These are phyloP conservation scores for Angomonas deanei DNA, from an alignment of 208 protist species.

Conservation along the genomic window DNA sequence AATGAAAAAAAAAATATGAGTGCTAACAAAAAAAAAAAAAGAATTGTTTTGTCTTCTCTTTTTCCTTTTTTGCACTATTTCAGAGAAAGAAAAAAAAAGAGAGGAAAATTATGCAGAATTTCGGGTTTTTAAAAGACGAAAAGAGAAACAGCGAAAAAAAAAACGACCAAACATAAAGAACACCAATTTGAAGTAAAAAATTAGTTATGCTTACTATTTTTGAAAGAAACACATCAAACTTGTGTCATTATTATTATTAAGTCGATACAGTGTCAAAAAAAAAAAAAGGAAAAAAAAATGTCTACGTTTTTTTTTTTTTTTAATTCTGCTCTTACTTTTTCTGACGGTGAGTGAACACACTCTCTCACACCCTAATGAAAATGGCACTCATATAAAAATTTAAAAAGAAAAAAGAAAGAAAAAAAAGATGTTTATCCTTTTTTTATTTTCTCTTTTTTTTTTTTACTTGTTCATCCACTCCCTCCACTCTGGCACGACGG, in stretches of 20 bases:
- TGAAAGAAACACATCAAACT: neutral
- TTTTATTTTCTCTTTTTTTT: conserved; percentile 10
- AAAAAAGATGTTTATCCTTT: conserved; percentile 8
- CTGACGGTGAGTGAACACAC: no score
- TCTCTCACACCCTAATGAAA: no score
- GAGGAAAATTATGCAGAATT: neutral
- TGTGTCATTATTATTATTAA: neutral
- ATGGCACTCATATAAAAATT: neutral
- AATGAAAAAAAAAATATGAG: conserved; percentile 5
- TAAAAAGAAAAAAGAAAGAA: conserved; percentile 10
- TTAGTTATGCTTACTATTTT: neutral
- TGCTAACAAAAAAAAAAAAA: neutral
- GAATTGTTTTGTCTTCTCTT: conserved; percentile 4
- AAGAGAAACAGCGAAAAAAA: conserved; percentile 14
- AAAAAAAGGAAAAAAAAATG: no score
- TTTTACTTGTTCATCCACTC: conserved; percentile 5
- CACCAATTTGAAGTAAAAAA: neutral
- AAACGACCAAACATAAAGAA: neutral
- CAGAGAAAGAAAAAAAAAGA: neutral
- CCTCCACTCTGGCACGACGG: conserved; percentile 30
- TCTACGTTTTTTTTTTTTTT: no score
- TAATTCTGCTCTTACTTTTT: no score
- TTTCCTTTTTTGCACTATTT: conserved; percentile 2
- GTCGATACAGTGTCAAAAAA: neutral
- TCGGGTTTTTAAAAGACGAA: neutral